Conservation (phyloP, 371 early-diverging fungal species). For the Mucor piriformis region DNA sequence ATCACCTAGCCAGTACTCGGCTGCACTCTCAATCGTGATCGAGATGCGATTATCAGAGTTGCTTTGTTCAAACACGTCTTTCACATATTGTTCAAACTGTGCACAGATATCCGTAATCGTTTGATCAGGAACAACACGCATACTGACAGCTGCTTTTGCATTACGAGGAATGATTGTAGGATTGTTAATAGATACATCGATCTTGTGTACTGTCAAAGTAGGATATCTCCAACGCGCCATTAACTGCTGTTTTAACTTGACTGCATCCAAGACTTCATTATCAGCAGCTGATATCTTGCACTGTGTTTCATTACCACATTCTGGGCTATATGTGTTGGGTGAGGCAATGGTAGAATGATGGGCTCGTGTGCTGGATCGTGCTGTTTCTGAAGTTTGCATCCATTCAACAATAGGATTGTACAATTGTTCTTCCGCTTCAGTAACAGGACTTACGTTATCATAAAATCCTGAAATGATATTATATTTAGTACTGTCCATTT, state of each 20-base stretch:
- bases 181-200: constrained; percentile 74
- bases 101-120: constrained; percentile 61
- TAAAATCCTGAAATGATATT: constrained; percentile 41
- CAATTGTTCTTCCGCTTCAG: constrained; percentile 52
- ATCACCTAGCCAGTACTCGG: constrained; percentile 84
- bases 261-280: constrained; percentile 26
- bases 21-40: constrained; percentile 54
- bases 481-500: constrained; percentile 21
- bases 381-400: constrained; percentile 38
- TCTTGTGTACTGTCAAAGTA: constrained; percentile 81
- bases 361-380: constrained; percentile 27
- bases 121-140: constrained; percentile 85
- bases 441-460: constrained; percentile 57
- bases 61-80: constrained; percentile 52
- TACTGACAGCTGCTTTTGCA: constrained; percentile 73
- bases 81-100: constrained; percentile 58
- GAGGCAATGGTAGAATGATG: constrained; percentile 43
- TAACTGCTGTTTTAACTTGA: constrained; percentile 48
- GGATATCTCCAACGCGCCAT: constrained; percentile 84
- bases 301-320: constrained; percentile 21
- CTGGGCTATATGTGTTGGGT: constrained; percentile 12
- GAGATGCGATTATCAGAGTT: constrained; percentile 54
- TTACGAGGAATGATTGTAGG: constrained; percentile 76
- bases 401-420: constrained; percentile 60
- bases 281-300: constrained; percentile 24